Conservation (phyloP, 192 early-diverging fungal genomes). For the Diversispora epigaea region DNA sequence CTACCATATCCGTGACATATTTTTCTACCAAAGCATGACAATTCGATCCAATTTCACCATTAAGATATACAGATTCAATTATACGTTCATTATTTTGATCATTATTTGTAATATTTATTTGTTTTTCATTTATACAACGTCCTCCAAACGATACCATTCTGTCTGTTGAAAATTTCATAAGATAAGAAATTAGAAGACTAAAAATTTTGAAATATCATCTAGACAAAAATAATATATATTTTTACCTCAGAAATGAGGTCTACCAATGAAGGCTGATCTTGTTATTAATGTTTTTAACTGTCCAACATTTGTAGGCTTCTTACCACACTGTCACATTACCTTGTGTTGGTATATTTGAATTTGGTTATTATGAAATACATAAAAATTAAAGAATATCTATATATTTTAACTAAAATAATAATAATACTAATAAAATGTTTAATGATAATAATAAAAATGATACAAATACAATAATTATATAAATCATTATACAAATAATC, state of each 20-base stretch:
- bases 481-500: neutral
- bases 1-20: constrained; percentile 71
- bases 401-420: too few species aligned
- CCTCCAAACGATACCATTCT: constrained; percentile 81
- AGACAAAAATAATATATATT: too few species aligned
- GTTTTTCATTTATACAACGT: constrained; percentile 50
- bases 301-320: constrained; percentile 78
- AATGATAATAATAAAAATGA: too few species aligned
- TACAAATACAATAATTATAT: neutral
- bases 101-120: neutral
- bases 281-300: constrained; percentile 48
- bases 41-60: constrained; percentile 33
- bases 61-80: neutral
- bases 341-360: constrained; percentile 47
- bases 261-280: constrained; percentile 34
- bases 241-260: neutral
- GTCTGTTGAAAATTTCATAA: constrained; percentile 31
- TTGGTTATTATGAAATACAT: too few species aligned
- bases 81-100: neutral
- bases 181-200: too few species aligned
- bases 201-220: too few species aligned
- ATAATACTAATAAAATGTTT: too few species aligned
- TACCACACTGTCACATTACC: constrained; percentile 83
- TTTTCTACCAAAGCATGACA: constrained; percentile 59
- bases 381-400: too few species aligned